Conservation (phyloP, 306 rosid species). For the Cyamopsis tetragonoloba region DNA sequence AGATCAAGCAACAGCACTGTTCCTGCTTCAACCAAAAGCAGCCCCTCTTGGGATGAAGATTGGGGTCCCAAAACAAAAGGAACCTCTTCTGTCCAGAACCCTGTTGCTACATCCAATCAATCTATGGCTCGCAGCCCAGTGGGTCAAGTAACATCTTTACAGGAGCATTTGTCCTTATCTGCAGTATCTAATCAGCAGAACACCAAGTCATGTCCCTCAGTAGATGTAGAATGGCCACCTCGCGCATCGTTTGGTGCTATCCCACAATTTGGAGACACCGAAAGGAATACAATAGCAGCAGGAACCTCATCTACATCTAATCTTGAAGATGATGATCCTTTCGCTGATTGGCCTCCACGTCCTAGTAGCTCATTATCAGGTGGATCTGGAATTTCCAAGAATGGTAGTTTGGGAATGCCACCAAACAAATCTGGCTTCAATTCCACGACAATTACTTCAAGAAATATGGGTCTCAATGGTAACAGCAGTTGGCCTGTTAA, state of each 20-base stretch:
- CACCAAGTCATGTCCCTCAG: slow-evolving; percentile 63
- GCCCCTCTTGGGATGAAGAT: slow-evolving; percentile 89
- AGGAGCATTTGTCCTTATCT: slow-evolving; percentile 32
- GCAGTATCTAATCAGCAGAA: slow-evolving; percentile 52
- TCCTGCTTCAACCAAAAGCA: slow-evolving; percentile 43
- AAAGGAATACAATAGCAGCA: slow-evolving; percentile 41
- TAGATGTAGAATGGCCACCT: slow-evolving; percentile 97
- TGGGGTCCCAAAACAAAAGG: slow-evolving; percentile 62
- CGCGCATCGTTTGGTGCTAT: slow-evolving; percentile 41
- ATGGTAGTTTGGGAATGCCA: slow-evolving; percentile 47
- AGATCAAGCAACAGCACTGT: slow-evolving; percentile 38
- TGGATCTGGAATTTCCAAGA: slow-evolving; percentile 51
- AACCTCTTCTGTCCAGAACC: slow-evolving; percentile 37
- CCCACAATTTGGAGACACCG: slow-evolving; percentile 49
- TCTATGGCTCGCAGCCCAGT: slow-evolving; percentile 38
- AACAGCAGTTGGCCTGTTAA: slow-evolving; percentile 57
- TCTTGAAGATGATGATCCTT: slow-evolving; percentile 70
- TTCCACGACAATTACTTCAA: slow-evolving; percentile 48
- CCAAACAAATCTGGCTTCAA: slow-evolving; percentile 42
- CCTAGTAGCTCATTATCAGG: slow-evolving; percentile 53
- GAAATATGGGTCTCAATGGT: slow-evolving; percentile 45
- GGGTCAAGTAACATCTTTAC: slow-evolving; percentile 39
- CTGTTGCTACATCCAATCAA: slow-evolving; percentile 35
- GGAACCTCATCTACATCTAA: slow-evolving; percentile 59
- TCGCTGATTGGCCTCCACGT: slow-evolving; percentile 92